These are phyloP conservation scores for Paraphaeosphaeria minitans DNA, from an alignment of 2,329 filamentous ascomycete genomes.

Conservation along the genomic window DNA sequence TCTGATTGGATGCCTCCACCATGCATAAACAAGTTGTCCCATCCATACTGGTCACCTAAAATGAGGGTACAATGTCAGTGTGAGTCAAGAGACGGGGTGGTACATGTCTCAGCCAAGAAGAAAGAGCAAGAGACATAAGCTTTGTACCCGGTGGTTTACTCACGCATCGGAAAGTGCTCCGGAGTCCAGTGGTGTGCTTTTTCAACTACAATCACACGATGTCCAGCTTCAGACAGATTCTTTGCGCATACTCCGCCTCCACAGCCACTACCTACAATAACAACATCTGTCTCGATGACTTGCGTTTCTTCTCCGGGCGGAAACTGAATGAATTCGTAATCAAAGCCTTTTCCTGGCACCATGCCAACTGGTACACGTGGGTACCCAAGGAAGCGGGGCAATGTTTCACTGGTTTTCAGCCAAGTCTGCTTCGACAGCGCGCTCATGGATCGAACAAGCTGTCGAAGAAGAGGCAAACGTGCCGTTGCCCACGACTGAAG, in stretches of 20 bases:
- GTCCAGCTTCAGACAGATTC: constrained; percentile 76
- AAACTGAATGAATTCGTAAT: constrained; percentile 68
- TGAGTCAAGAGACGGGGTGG: no score
- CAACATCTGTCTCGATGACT: constrained; percentile 75
- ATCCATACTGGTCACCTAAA: constrained; percentile 64
- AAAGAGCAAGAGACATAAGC: no score
- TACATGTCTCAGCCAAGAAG: no score
- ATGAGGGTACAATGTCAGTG: no score
- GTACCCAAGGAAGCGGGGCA: constrained; percentile 63
- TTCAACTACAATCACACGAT: constrained; percentile 79
- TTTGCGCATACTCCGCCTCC: constrained; percentile 83
- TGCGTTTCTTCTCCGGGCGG: constrained; percentile 60
- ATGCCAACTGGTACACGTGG: constrained; percentile 62
- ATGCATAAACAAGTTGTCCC: constrained; percentile 71
- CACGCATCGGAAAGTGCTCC: constrained; percentile 74
- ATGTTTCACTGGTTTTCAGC: constrained; percentile 60
- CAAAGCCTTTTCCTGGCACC: constrained; percentile 57
- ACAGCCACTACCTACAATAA: constrained; percentile 86
- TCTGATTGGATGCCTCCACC: constrained; percentile 54
- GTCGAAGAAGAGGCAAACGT: constrained; percentile 60
- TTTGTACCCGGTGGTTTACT: no score
- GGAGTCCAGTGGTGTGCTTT: constrained; percentile 79
- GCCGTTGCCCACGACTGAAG: constrained; percentile 67
- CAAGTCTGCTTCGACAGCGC: constrained; percentile 61
- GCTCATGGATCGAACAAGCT: constrained; percentile 62